These are phyloP conservation scores for Citrus inodora DNA, from an alignment of 345 rosid genomes.

Conservation along the genomic window DNA sequence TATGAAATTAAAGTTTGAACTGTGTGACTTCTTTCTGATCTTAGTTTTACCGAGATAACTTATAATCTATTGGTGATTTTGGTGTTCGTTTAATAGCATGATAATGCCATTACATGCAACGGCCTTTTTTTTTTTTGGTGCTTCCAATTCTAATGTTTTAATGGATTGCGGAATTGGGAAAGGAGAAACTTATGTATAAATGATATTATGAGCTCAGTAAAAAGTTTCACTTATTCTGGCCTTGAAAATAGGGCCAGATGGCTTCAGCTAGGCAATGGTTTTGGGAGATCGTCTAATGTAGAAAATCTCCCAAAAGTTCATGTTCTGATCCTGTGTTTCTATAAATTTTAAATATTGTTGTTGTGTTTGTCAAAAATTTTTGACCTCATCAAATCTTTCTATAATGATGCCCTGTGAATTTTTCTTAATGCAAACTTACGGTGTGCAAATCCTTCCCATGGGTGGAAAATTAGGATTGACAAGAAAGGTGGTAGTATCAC, in stretches of 20 bases:
- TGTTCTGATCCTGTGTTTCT: neutral
- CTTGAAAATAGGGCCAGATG: neutral
- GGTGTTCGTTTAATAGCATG: neutral
- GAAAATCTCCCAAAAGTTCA: neutral
- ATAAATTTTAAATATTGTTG: neutral
- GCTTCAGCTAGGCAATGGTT: neutral
- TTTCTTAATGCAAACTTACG: neutral
- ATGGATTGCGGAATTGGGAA: neutral
- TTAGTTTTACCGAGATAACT: neutral
- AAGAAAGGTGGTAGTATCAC: neutral
- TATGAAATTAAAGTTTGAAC: neutral
- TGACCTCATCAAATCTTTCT: neutral
- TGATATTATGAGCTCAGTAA: neutral
- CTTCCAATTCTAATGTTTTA: neutral
- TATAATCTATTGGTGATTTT: neutral
- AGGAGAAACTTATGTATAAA: neutral
- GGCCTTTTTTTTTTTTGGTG: neutral
- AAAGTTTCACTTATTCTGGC: neutral
- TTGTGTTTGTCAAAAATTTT: neutral
- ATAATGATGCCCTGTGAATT: neutral
- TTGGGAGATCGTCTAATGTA: neutral
- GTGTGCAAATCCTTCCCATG: neutral
- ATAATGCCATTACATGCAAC: too few species aligned
- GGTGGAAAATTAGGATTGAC: neutral
- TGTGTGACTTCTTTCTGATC: neutral